These are phyloP conservation scores for Limonomyces culmigenus DNA, from an alignment of 1,284 basidiomycete genomes.

Conservation along the genomic window DNA sequence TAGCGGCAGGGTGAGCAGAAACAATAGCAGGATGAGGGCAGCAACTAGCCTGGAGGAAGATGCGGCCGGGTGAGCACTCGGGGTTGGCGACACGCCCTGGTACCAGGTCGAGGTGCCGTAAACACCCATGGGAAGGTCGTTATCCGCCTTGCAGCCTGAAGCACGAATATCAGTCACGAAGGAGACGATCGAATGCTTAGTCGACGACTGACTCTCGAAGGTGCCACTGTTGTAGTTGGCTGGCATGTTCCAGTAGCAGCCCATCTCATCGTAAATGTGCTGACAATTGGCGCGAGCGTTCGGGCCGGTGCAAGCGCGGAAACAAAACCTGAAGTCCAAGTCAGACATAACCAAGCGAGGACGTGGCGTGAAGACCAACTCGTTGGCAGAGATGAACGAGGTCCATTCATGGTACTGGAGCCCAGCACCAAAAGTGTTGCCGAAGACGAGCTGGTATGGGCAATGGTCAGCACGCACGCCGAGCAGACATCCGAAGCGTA, in stretches of 20 bases:
- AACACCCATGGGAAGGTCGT: slow-evolving; percentile 32
- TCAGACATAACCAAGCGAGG: background rate
- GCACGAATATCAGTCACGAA: background rate
- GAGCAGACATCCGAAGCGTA: too few species aligned
- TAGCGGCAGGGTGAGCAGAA: too few species aligned
- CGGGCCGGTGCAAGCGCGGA: slow-evolving; percentile 36
- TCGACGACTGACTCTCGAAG: slow-evolving; percentile 44
- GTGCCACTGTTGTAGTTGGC: slow-evolving; percentile 37
- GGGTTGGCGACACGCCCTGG: slow-evolving; percentile 36
- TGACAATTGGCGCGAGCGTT: slow-evolving; percentile 44
- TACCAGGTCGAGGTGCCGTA: slow-evolving; percentile 42
- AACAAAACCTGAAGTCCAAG: too few species aligned
- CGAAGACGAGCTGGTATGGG: slow-evolving; percentile 55
- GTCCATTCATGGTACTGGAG: slow-evolving; percentile 53
- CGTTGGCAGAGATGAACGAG: slow-evolving; percentile 37
- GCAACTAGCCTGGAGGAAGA: too few species aligned
- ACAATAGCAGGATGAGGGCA: too few species aligned
- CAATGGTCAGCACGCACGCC: too few species aligned
- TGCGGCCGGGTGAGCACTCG: slow-evolving; percentile 25
- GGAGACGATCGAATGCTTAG: too few species aligned
- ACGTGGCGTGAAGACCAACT: slow-evolving; percentile 56
- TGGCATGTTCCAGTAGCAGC: slow-evolving; percentile 56
- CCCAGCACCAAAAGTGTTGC: slow-evolving; percentile 45
- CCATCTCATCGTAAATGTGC: slow-evolving; percentile 50
- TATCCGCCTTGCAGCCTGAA: slow-evolving; percentile 37